phyloP scores from a whole-genome alignment of 441 rosid genomes.

The Arabidopsis hybrid region DNA sequence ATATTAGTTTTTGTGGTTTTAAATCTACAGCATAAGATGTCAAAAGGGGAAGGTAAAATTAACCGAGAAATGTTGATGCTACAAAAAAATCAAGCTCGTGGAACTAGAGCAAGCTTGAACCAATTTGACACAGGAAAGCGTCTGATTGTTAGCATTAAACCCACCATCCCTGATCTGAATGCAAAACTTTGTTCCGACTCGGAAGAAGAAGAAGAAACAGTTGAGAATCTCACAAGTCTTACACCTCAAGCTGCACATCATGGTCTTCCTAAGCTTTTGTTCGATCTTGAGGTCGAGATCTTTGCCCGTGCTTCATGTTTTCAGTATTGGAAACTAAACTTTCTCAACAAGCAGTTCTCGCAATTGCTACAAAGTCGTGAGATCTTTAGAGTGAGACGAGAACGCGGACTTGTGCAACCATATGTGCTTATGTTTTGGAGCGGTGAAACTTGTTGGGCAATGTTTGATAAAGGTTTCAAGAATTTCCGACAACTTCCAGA shows the following conservation, averaged over 20 bases:
- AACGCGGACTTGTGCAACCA: constrained; percentile 61
- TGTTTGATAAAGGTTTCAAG: constrained; percentile 60
- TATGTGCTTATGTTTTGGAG: constrained; percentile 65
- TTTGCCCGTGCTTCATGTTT: constrained; percentile 63
- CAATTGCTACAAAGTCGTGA: constrained; percentile 61
- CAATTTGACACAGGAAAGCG: not conserved
- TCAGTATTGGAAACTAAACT: constrained; percentile 64
- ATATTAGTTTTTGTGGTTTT: not conserved
- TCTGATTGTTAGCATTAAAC: not conserved
- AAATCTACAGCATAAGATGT: not conserved
- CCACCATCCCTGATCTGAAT: not conserved
- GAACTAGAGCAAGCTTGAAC: not conserved
- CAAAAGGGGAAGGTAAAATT: not conserved
- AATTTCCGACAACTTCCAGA: constrained; percentile 58
- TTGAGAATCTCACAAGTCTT: constrained; percentile 34
- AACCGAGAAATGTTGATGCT: not conserved
- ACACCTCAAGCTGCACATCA: constrained; percentile 83
- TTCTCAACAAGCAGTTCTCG: constrained; percentile 55
- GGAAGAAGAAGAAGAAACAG: constrained; percentile 11
- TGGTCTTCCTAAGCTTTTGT: constrained; percentile 55
- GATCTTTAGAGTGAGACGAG: constrained; percentile 61
- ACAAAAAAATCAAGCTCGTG: not conserved
- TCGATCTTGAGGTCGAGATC: constrained; percentile 62
- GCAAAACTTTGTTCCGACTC: not conserved
- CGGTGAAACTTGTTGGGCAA: constrained; percentile 68